Evolutionary conservation across 768 basidiomycete genomes (phyloP).

Genomic region (Lactarius deliciosus): DNA sequence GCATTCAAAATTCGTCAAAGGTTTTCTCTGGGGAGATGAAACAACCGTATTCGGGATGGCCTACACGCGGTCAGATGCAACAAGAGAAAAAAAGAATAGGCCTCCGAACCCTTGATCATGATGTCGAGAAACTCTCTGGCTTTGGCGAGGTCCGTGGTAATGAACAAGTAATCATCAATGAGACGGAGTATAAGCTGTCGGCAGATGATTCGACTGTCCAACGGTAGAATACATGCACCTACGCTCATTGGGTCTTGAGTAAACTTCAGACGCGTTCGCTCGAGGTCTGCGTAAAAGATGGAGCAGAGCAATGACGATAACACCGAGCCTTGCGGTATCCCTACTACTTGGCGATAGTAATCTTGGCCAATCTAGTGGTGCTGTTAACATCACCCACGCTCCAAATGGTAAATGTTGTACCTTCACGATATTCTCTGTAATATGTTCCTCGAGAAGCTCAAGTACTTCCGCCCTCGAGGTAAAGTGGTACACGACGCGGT

Average conservation of each 20-base stretch:
- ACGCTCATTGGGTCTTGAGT: constrained; percentile 63
- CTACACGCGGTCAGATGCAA: constrained; percentile 37
- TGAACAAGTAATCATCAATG: constrained; percentile 93
- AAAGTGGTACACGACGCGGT: constrained; percentile 66
- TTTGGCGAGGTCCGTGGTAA: constrained; percentile 62
- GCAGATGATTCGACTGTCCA: neutral
- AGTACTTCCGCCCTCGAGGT: constrained; percentile 61
- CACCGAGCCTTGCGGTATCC: constrained; percentile 97
- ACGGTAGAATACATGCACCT: constrained; percentile 34
- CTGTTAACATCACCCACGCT: neutral
- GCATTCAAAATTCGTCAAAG: constrained; percentile 81
- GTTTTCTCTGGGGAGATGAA: constrained; percentile 89
- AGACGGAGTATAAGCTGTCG: constrained; percentile 78
- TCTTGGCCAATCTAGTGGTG: constrained; percentile 64
- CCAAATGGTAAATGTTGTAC: constrained; percentile 37
- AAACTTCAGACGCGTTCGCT: constrained; percentile 55
- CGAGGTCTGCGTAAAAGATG: constrained; percentile 93
- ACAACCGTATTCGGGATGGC: constrained; percentile 94
- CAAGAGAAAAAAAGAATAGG: neutral
- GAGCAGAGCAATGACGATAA: constrained; percentile 92
- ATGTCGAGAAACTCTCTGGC: constrained; percentile 69
- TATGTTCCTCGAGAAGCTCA: constrained; percentile 81
- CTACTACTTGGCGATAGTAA: constrained; percentile 86
- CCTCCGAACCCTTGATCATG: constrained; percentile 66
- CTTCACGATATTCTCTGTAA: constrained; percentile 91